Evolutionary conservation across 1,139 yeast genomes (phyloP).

Genomic region (Kodamaea sp.): DNA sequence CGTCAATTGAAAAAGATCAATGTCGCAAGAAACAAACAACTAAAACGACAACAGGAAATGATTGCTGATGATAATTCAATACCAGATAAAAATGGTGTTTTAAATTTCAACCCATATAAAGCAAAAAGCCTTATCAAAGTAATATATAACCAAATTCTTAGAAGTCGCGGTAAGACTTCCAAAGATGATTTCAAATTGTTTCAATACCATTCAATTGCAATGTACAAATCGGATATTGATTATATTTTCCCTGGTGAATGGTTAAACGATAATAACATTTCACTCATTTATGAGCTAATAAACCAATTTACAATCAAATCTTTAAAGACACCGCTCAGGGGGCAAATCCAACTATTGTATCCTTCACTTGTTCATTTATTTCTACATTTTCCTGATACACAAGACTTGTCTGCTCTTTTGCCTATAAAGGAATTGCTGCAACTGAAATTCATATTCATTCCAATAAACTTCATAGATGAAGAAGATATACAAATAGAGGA

Average conservation of each 20-base stretch:
- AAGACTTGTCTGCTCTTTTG: slow-evolving; percentile 24
- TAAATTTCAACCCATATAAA: slow-evolving; percentile 19
- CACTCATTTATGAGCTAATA: slow-evolving; percentile 59
- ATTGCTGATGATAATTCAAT: slow-evolving; percentile 1
- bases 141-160: slow-evolving; percentile 15
- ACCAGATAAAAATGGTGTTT: background rate
- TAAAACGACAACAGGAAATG: slow-evolving; percentile 17
- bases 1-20: slow-evolving; percentile 30
- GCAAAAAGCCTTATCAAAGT: slow-evolving; percentile 23
- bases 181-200: slow-evolving; percentile 26
- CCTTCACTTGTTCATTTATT: slow-evolving; percentile 42
- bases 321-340: slow-evolving; percentile 11
- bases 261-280: slow-evolving; percentile 69
- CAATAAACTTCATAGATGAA: slow-evolving; percentile 39
- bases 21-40: slow-evolving; percentile 20
- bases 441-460: slow-evolving; percentile 38
- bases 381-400: slow-evolving; percentile 30
- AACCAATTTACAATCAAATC: slow-evolving; percentile 13
- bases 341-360: slow-evolving; percentile 31
- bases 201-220: slow-evolving; percentile 39
- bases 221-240: slow-evolving; percentile 36
- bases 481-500: slow-evolving; percentile 27
- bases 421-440: slow-evolving; percentile 32
- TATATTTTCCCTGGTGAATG: slow-evolving; percentile 55
- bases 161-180: slow-evolving; percentile 9